phyloP scores from a whole-genome alignment of 176 grass and related monocot genomes.

The barley (Hordeum vulgare) region DNA sequence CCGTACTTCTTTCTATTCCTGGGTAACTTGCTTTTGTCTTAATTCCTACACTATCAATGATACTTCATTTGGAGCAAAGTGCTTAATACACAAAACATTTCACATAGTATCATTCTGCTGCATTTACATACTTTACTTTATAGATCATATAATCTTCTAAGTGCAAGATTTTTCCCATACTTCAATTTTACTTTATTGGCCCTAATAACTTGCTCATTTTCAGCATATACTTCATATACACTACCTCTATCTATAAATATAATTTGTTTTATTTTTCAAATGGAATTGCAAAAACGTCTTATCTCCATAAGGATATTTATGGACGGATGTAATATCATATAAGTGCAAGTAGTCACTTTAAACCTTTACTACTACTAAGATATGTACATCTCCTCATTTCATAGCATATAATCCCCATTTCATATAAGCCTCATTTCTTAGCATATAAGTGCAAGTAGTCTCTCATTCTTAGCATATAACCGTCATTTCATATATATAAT shows the following conservation, averaged over 20 bases:
- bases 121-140: not conserved
- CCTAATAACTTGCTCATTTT: not conserved
- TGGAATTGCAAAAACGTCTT: too few species aligned
- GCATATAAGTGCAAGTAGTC: not conserved
- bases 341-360: not conserved
- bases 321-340: too few species aligned
- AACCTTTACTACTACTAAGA: not conserved
- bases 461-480: not conserved
- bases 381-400: too few species aligned
- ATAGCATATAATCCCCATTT: too few species aligned
- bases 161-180: not conserved
- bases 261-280: too few species aligned
- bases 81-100: not conserved
- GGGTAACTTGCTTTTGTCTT: not conserved
- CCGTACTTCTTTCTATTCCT: not conserved
- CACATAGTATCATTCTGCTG: not conserved
- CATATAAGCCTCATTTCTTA: too few species aligned
- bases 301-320: too few species aligned
- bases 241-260: too few species aligned
- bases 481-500: too few species aligned
- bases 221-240: too few species aligned
- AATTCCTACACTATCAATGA: not conserved
- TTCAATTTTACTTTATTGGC: not conserved
- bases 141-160: not conserved
- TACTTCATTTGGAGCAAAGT: not conserved